Conservation (phyloP, 2,329 filamentous ascomycete genomes). For the Aspergillus piperis region DNA sequence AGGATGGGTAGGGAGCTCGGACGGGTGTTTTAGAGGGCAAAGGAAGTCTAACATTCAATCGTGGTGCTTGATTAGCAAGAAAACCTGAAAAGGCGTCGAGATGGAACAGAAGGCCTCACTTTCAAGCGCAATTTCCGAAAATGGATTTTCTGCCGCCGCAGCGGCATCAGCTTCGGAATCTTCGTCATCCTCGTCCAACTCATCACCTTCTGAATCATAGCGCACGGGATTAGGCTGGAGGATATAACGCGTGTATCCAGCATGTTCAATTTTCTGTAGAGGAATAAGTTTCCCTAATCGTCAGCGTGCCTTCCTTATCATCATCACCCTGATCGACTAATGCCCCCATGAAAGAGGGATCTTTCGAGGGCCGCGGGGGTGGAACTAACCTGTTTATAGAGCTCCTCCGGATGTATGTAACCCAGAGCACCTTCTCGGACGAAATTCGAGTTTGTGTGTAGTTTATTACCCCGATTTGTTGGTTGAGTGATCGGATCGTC, state of each 20-base stretch:
- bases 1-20: conserved; percentile 61
- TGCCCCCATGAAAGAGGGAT: neutral
- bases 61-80: conserved; percentile 13
- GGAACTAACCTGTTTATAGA: conserved; percentile 57
- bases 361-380: neutral
- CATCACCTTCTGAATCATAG: conserved; percentile 65
- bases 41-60: conserved; percentile 52
- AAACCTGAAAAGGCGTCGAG: neutral
- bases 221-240: conserved; percentile 60
- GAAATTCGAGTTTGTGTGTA: conserved; percentile 59
- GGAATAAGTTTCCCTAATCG: neutral
- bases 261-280: conserved; percentile 60
- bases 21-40: conserved; percentile 62
- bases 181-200: conserved; percentile 60
- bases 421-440: conserved; percentile 59
- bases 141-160: conserved; percentile 63
- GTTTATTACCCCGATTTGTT: conserved; percentile 63
- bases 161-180: conserved; percentile 60
- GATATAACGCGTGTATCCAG: conserved; percentile 62
- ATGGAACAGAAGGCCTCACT: conserved; percentile 41
- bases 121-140: conserved; percentile 59
- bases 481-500: conserved; percentile 57
- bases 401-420: conserved; percentile 51
- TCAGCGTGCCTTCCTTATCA: neutral
- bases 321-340: neutral